A percentile compares a stretch with the other conserved stretches of the same genome.
Evolutionary conservation across 352 stramenopile genomes (phyloP).

Genomic region (Phytophthora agathidicida): DNA sequence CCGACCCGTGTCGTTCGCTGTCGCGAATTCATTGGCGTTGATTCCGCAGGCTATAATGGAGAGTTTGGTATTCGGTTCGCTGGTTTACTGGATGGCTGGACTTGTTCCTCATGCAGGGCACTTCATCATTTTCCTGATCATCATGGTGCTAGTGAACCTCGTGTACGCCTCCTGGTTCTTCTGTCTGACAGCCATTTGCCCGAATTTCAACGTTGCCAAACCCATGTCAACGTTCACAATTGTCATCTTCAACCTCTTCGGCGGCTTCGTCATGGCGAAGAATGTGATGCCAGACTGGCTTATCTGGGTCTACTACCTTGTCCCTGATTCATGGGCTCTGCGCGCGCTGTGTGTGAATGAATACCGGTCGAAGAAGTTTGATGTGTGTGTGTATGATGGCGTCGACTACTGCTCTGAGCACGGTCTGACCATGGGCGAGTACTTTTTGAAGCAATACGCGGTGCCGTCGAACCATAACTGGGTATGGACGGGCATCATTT

Average conservation of each 20-base stretch:
- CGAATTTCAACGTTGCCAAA: constrained; percentile 45
- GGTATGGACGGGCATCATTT: constrained; percentile 37
- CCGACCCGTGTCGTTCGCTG: constrained; percentile 68
- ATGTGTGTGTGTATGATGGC: constrained; percentile 37
- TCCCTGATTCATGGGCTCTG: constrained; percentile 55
- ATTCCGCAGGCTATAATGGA: constrained; percentile 52
- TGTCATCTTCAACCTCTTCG: constrained; percentile 47
- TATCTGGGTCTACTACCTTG: constrained; percentile 70
- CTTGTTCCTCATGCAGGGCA: constrained; percentile 22
- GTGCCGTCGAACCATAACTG: constrained; percentile 29
- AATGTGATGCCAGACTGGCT: constrained; percentile 54
- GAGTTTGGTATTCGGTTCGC: constrained; percentile 67
- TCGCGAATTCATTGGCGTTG: constrained; percentile 38
- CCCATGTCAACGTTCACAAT: constrained; percentile 47
- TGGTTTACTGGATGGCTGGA: constrained; percentile 86
- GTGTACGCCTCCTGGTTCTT: constrained; percentile 45
- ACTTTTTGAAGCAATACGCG: constrained; percentile 37
- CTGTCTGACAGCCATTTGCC: constrained; percentile 33
- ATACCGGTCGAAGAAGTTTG: constrained; percentile 40
- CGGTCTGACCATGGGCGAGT: constrained; percentile 42
- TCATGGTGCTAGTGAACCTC: constrained; percentile 40
- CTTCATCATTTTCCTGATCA: constrained; percentile 43
- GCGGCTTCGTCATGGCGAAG: constrained; percentile 60
- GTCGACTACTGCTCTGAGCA: constrained; percentile 44
- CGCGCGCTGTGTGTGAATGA: constrained; percentile 47